Percentiles rank a stretch among this genome's conserved stretches.
phyloP scores from a whole-genome alignment of 1,284 basidiomycete species.

The Cryptococcus jaspeensis region DNA sequence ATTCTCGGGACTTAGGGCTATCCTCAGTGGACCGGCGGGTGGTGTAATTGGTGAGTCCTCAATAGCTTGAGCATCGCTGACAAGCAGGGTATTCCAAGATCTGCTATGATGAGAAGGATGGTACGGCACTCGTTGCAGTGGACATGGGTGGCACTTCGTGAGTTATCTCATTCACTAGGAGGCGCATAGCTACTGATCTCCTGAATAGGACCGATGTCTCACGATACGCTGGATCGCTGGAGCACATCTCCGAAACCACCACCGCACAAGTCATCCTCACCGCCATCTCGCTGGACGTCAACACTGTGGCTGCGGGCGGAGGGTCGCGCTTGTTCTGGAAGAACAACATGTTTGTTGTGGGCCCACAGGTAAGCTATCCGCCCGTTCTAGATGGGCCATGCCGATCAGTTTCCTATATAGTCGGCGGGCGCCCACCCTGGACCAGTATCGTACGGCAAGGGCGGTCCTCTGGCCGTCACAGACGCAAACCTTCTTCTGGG shows the following conservation, averaged over 20 bases:
- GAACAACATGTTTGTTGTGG: constrained; percentile 43
- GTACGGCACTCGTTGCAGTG: constrained; percentile 52
- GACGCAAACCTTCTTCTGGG: constrained; percentile 52
- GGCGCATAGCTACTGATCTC: too few species aligned
- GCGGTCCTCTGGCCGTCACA: constrained; percentile 50
- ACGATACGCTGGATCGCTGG: constrained; percentile 34
- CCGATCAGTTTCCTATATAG: constrained; percentile 22
- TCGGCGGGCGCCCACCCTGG: constrained; percentile 37
- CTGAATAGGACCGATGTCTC: constrained; percentile 61
- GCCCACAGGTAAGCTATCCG: constrained; percentile 23
- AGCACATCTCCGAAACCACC: constrained; percentile 59
- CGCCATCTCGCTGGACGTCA: constrained; percentile 36
- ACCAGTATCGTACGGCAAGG: constrained; percentile 50
- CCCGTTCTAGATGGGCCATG: too few species aligned
- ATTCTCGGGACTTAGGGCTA: constrained; percentile 39
- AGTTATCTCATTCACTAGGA: too few species aligned
- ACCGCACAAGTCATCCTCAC: constrained; percentile 64
- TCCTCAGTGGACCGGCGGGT: constrained; percentile 55
- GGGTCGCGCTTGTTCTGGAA: constrained; percentile 46
- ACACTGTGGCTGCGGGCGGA: constrained; percentile 51
- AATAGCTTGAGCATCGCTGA: too few species aligned
- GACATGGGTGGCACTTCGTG: constrained; percentile 53
- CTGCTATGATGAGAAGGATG: constrained; percentile 35
- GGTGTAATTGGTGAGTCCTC: constrained; percentile 51
- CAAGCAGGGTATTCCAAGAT: constrained; percentile 43